Conservation (phyloP, 345 rosid species). For the Eucalyptus curtisii region DNA sequence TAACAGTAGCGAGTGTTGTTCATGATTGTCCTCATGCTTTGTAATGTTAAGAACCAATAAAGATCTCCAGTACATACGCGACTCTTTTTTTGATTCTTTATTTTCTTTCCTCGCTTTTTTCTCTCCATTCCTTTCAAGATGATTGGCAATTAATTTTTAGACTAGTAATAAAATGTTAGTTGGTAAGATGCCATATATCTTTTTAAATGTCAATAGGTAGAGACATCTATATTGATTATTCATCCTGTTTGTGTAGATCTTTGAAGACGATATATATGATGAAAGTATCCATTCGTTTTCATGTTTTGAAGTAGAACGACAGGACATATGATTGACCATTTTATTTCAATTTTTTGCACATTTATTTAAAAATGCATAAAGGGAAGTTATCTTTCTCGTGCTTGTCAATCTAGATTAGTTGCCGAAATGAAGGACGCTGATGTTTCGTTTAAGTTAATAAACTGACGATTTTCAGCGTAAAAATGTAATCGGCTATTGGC, state of each 20-base stretch:
- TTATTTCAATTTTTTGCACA: neutral
- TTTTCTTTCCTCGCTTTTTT: neutral
- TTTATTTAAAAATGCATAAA: neutral
- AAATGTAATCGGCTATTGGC: rapidly evolving
- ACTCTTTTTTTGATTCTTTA: neutral
- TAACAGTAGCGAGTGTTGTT: neutral
- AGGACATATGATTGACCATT: neutral
- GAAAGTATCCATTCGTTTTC: neutral
- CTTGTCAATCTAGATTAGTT: too few species aligned
- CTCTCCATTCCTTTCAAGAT: neutral
- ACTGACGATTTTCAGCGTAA: too few species aligned
- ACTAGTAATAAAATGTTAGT: too few species aligned
- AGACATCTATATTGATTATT: neutral
- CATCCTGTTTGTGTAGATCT: neutral
- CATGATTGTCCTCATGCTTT: neutral
- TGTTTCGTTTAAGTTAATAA: too few species aligned
- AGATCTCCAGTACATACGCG: rapidly evolving
- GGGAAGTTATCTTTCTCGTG: too few species aligned
- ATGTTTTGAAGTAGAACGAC: neutral
- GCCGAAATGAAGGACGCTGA: too few species aligned
- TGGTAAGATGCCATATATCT: neutral
- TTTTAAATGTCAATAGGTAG: neutral
- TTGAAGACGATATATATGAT: neutral
- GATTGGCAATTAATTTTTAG: neutral
- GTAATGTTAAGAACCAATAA: neutral